Conservation (phyloP, 208 protist species). For the Tritrichomonas foetus region DNA sequence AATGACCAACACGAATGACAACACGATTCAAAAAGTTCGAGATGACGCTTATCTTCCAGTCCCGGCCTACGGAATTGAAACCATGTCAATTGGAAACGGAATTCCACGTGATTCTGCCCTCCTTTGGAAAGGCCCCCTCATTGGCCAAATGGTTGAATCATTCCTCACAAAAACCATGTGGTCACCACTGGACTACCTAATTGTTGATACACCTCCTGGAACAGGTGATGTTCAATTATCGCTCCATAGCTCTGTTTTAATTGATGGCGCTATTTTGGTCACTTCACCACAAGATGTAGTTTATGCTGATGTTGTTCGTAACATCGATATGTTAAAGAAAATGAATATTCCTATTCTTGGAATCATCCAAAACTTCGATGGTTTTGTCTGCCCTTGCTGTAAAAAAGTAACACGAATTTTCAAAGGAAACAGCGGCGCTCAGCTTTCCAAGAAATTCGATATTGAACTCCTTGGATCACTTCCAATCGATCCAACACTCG, state of each 20-base stretch:
- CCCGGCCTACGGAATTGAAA: constrained; percentile 21
- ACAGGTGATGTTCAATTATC: constrained; percentile 59
- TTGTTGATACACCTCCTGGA: constrained; percentile 61
- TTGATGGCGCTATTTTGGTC: constrained; percentile 50
- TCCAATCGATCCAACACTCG: not conserved
- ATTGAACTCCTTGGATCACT: not conserved
- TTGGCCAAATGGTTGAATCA: constrained; percentile 21
- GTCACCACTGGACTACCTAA: constrained; percentile 58
- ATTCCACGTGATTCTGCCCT: constrained; percentile 30
- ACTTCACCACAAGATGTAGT: constrained; percentile 53
- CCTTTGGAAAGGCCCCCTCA: constrained; percentile 49
- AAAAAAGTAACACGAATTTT: constrained; percentile 35
- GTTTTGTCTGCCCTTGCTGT: constrained; percentile 23
- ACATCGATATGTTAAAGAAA: constrained; percentile 51
- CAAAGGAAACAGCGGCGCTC: not conserved
- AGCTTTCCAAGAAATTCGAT: not conserved
- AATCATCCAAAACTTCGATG: constrained; percentile 43
- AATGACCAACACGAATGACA: constrained; percentile 44
- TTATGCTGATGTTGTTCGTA: constrained; percentile 54
- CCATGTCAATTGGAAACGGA: constrained; percentile 54
- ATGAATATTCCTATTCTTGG: constrained; percentile 45
- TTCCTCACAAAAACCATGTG: constrained; percentile 49
- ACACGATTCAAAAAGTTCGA: not conserved
- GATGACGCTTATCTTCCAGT: constrained; percentile 38
- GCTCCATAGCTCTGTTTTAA: constrained; percentile 46